A percentile compares a stretch with the other conserved stretches of the same genome.
Evolutionary conservation across 2,329 filamentous ascomycete genomes (phyloP).

Genomic region (Fulvia fulva): DNA sequence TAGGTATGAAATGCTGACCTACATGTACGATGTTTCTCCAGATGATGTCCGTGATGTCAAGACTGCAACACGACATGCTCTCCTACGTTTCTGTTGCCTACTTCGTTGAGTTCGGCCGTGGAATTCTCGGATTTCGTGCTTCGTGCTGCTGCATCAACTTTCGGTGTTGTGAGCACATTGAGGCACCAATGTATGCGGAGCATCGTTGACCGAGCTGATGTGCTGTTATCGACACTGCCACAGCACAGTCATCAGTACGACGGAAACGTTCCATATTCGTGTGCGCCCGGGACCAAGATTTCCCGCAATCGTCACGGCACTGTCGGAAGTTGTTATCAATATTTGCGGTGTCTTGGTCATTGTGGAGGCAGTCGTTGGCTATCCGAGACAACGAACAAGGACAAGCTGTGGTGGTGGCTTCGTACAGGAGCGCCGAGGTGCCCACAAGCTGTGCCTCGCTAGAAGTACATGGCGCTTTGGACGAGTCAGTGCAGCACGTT

Average conservation of each 20-base stretch:
- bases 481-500: conserved; percentile 3
- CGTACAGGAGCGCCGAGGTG: background rate
- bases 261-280: background rate
- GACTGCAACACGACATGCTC: background rate
- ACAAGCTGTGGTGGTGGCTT: conserved; percentile 1
- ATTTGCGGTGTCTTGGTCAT: background rate
- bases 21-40: background rate
- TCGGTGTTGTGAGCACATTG: no score
- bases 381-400: conserved; percentile 1
- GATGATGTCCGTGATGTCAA: background rate
- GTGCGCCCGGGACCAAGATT: background rate
- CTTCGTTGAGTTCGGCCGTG: background rate
- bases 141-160: no score
- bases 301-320: background rate
- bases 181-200: background rate
- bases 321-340: background rate
- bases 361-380: background rate
- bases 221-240: background rate
- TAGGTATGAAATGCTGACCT: no score
- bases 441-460: background rate
- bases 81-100: background rate
- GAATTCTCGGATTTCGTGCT: no score
- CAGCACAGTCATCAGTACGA: background rate
- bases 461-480: background rate
- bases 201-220: background rate